Evolutionary conservation across 2,329 filamentous ascomycete species (phyloP).

Genomic region (Ophiostoma piceae): DNA sequence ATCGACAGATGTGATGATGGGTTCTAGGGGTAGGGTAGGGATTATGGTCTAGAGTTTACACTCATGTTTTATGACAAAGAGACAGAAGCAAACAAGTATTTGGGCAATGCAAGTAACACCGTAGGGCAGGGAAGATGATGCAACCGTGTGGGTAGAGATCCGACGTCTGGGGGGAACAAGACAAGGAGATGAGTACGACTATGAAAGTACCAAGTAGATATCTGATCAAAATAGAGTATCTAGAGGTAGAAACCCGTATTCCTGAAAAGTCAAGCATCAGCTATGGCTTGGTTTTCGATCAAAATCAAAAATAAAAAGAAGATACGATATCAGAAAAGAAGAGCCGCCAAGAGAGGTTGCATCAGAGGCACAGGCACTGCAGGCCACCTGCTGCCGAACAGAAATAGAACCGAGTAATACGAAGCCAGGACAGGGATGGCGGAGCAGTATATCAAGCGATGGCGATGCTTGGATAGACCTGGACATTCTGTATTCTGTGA

Average conservation of each 20-base stretch:
- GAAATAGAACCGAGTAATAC: slow-evolving; percentile 8
- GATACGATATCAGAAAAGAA: not conserved
- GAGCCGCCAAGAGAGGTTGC: slow-evolving; percentile 3
- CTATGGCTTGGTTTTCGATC: not conserved
- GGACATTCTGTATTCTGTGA: no score
- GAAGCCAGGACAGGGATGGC: slow-evolving; percentile 5
- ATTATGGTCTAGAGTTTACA: no score
- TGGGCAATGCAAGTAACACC: not conserved
- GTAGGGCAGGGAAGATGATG: slow-evolving; percentile 4
- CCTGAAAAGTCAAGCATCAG: not conserved
- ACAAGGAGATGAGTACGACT: not conserved
- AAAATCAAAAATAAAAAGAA: not conserved
- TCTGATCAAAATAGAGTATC: not conserved
- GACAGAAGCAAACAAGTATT: not conserved
- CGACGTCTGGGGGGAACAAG: not conserved
- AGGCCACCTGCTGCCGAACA: not conserved
- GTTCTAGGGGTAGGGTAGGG: not conserved
- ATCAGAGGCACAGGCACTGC: not conserved
- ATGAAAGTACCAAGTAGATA: not conserved
- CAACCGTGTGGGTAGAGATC: slow-evolving; percentile 1
- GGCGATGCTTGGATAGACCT: not conserved
- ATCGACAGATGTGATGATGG: not conserved
- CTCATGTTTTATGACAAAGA: not conserved
- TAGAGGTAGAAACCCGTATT: not conserved
- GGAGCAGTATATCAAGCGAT: not conserved